Percentiles rank a stretch among this genome's conserved stretches.
Evolutionary conservation across 306 rosid genomes (phyloP).

Genomic region (Hylodesmum podocarpum): DNA sequence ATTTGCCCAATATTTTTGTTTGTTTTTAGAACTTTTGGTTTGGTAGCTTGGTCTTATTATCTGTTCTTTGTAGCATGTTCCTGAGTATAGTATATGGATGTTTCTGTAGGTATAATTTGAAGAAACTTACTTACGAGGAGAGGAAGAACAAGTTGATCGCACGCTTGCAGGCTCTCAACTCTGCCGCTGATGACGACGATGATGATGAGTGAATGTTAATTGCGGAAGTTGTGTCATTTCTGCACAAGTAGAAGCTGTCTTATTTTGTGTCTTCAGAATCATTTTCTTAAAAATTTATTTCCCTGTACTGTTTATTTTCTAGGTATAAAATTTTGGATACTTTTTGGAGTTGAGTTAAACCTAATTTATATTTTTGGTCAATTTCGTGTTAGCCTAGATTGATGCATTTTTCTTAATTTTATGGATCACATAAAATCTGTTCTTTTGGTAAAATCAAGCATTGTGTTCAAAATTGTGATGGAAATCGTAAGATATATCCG

Average conservation of each 20-base stretch:
- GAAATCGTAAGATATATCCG: too few relatives aligned
- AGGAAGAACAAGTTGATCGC: slow-evolving; percentile 54
- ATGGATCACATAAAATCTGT: background rate
- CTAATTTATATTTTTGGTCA: background rate
- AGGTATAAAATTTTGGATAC: background rate
- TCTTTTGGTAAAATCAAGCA: too few relatives aligned
- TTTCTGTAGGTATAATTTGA: slow-evolving; percentile 44
- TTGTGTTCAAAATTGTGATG: too few relatives aligned
- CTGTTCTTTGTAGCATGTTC: background rate
- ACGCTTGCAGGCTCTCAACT: slow-evolving; percentile 59
- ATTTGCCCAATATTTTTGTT: background rate
- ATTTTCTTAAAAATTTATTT: background rate
- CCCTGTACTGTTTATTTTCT: background rate
- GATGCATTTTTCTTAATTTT: background rate
- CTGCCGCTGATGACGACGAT: slow-evolving; percentile 47
- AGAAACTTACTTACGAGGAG: slow-evolving; percentile 65
- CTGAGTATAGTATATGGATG: background rate
- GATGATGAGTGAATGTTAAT: slow-evolving; percentile 39
- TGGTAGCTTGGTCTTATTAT: background rate
- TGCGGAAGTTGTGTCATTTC: background rate
- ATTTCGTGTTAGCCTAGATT: slow-evolving; percentile 2
- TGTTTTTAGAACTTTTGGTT: background rate
- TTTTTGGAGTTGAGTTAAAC: background rate
- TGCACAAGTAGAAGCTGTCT: background rate
- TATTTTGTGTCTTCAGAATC: background rate